phyloP scores from a whole-genome alignment of 805 yeast genomes.

The Starmerella stigmatis region DNA sequence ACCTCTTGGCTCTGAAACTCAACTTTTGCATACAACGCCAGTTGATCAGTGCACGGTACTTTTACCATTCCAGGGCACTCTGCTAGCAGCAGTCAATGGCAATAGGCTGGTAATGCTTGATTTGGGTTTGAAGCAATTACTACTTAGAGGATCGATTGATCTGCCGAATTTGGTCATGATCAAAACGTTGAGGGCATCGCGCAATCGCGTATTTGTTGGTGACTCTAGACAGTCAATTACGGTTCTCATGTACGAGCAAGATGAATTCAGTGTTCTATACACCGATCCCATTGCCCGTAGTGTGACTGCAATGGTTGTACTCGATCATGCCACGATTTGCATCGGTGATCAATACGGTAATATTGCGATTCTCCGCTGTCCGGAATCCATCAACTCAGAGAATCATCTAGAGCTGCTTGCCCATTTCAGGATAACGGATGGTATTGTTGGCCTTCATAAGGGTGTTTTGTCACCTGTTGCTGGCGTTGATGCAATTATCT shows the following conservation, averaged over 20 bases:
- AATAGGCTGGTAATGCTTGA: conserved; percentile 36
- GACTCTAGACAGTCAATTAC: conserved; percentile 62
- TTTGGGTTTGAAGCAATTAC: conserved; percentile 67
- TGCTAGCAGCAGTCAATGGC: conserved; percentile 50
- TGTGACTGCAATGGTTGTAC: conserved; percentile 45
- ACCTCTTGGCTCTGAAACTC: conserved; percentile 7
- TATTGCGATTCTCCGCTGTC: conserved; percentile 48
- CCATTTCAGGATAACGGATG: conserved; percentile 61
- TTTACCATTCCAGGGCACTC: conserved; percentile 44
- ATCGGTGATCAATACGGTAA: conserved; percentile 88
- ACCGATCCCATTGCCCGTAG: conserved; percentile 64
- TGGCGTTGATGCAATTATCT: conserved; percentile 57
- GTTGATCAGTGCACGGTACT: conserved; percentile 36
- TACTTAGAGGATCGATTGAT: conserved; percentile 49
- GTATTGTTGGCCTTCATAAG: conserved; percentile 50
- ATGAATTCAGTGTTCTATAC: conserved; percentile 49
- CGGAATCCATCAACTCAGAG: conserved; percentile 37
- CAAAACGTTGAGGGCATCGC: conserved; percentile 44
- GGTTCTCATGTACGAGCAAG: conserved; percentile 40
- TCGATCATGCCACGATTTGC: conserved; percentile 67
- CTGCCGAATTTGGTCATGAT: conserved; percentile 41
- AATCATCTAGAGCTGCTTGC: conserved; percentile 41
- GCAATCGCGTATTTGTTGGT: conserved; percentile 53
- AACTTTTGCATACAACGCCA: conserved; percentile 51
- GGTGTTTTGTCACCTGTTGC: conserved; percentile 44